These are phyloP conservation scores for Xylaria grammica DNA, from an alignment of 495 filamentous ascomycete species.

Conservation along the genomic window DNA sequence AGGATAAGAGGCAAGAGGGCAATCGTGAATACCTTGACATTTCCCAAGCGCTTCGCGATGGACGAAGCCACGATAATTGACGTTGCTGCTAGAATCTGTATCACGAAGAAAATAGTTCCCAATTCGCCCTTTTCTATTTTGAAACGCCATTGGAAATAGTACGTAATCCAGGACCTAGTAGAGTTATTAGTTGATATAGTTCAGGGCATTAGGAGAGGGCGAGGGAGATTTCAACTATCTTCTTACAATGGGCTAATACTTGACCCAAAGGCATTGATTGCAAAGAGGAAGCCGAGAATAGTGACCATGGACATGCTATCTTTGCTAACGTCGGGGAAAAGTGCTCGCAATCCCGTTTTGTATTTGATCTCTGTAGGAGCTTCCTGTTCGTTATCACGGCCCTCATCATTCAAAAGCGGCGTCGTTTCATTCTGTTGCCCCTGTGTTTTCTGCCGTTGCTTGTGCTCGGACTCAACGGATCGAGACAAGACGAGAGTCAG, in stretches of 20 bases:
- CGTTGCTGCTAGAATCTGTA: constrained; percentile 42
- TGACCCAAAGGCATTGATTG: constrained; percentile 76
- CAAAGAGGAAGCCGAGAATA: constrained; percentile 74
- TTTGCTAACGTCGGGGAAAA: constrained; percentile 60
- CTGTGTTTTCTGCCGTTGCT: constrained; percentile 20
- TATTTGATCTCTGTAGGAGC: background rate
- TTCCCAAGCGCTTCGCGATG: constrained; percentile 75
- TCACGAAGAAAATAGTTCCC: constrained; percentile 68
- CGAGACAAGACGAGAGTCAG: constrained; percentile 35
- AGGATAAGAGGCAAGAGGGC: background rate
- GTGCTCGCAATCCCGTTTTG: constrained; percentile 25
- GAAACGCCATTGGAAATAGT: constrained; percentile 81
- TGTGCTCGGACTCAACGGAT: constrained; percentile 43
- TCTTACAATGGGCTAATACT: constrained; percentile 67
- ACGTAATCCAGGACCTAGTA: constrained; percentile 66
- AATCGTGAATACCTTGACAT: constrained; percentile 63
- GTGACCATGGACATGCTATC: constrained; percentile 65
- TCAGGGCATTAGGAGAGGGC: background rate
- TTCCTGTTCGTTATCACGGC: background rate
- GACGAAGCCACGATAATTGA: constrained; percentile 68
- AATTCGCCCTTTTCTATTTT: constrained; percentile 67
- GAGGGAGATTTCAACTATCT: background rate
- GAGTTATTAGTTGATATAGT: background rate
- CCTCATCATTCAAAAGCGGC: constrained; percentile 21
- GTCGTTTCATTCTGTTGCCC: constrained; percentile 22